phyloP scores from a whole-genome alignment of 305 asterid species.

The Solanum hybrid region DNA sequence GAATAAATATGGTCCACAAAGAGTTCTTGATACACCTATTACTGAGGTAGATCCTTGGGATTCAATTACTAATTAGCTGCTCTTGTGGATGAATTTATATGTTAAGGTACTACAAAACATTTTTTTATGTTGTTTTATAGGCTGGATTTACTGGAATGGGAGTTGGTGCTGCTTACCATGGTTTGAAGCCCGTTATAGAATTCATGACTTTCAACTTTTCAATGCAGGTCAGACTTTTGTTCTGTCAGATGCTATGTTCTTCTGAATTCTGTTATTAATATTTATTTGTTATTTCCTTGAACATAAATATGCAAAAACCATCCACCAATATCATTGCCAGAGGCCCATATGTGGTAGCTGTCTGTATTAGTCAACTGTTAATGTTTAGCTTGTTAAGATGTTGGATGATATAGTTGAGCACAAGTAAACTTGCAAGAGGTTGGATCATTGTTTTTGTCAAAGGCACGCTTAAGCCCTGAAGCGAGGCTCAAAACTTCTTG shows the following conservation, averaged over 20 bases:
- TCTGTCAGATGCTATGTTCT: neutral
- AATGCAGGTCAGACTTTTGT: constrained; percentile 56
- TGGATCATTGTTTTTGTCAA: neutral
- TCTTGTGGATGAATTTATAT: neutral
- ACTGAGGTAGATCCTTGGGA: constrained; percentile 56
- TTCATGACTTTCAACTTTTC: constrained; percentile 94
- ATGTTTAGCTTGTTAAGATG: neutral
- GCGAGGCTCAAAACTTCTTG: neutral
- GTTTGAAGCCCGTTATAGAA: constrained; percentile 73
- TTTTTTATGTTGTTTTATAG: constrained; percentile 21
- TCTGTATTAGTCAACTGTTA: neutral
- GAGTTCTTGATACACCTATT: constrained; percentile 85
- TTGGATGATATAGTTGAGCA: neutral
- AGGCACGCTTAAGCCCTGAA: neutral
- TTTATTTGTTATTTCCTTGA: neutral
- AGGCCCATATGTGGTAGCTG: neutral
- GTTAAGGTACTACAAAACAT: neutral
- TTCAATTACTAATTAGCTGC: neutral
- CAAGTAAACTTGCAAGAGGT: neutral
- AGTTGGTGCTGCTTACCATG: constrained; percentile 89
- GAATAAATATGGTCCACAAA: constrained; percentile 80
- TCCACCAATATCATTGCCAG: neutral
- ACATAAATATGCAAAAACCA: neutral
- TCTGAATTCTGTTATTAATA: neutral
- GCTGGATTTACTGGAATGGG: constrained; percentile 93